A percentile compares a stretch with the other conserved stretches of the same genome.
Evolutionary conservation across 805 yeast species (phyloP).

Genomic region (Yamadazyma olivae): DNA sequence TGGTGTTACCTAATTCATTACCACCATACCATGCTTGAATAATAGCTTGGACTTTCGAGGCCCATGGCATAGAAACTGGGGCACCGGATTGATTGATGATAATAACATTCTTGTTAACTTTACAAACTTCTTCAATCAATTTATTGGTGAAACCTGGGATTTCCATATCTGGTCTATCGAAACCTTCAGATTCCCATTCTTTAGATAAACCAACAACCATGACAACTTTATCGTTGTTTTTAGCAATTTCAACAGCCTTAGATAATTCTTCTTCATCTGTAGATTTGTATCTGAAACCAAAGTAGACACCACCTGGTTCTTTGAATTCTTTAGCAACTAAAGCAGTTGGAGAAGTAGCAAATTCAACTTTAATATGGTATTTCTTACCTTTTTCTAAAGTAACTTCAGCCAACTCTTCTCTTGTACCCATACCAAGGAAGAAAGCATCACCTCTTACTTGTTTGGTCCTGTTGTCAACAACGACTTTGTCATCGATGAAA

Average conservation of each 20-base stretch:
- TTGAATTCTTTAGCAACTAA: conserved; percentile 15
- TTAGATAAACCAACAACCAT: conserved; percentile 25
- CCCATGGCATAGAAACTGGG: conserved; percentile 32
- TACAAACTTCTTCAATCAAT: conserved; percentile 21
- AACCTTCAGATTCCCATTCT: conserved; percentile 35
- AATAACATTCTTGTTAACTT: conserved; percentile 26
- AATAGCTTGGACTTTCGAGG: conserved; percentile 12
- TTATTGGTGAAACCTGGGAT: conserved; percentile 26
- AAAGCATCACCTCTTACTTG: conserved; percentile 50
- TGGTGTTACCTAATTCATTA: conserved; percentile 53
- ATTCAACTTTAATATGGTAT: conserved; percentile 47
- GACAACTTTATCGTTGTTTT: conserved; percentile 25
- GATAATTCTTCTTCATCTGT: conserved; percentile 22
- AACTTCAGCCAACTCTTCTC: conserved; percentile 43
- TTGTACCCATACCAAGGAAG: conserved; percentile 51
- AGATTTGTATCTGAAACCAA: conserved; percentile 22
- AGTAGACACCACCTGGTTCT: conserved; percentile 23
- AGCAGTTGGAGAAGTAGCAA: conserved; percentile 30
- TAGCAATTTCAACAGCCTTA: conserved; percentile 25
- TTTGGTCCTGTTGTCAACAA: conserved; percentile 54
- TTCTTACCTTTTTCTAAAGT: conserved; percentile 40
- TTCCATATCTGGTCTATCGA: conserved; percentile 28
- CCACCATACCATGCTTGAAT: conserved; percentile 19
- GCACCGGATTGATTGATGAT: conserved; percentile 33
- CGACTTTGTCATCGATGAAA: conserved; percentile 48